phyloP scores from a whole-genome alignment of 2,329 filamentous ascomycete species.

The Scytalidium sp. region DNA sequence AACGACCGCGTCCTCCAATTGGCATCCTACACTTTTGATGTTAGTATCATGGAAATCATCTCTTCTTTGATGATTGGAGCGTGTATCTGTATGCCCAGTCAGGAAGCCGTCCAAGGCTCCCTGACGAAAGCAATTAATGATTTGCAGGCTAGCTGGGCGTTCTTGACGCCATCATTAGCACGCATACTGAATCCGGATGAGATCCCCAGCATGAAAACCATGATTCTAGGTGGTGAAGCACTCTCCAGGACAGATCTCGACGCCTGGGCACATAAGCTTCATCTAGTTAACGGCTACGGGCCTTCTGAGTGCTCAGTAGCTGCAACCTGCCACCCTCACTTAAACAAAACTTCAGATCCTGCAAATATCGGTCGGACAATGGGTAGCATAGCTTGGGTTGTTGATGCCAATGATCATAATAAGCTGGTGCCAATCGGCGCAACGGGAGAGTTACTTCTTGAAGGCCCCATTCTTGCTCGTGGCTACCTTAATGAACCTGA shows the following conservation, averaged over 20 bases:
- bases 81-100: slow-evolving; percentile 8
- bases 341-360: slow-evolving; percentile 4
- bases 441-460: slow-evolving; percentile 17
- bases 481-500: slow-evolving; percentile 17
- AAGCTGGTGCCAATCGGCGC: slow-evolving; percentile 12
- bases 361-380: slow-evolving; percentile 8
- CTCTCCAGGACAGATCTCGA: neutral
- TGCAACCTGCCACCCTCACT: slow-evolving; percentile 4
- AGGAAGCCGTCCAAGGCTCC: slow-evolving; percentile 5
- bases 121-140: slow-evolving; percentile 5
- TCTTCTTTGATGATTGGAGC: slow-evolving; percentile 8
- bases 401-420: slow-evolving; percentile 10
- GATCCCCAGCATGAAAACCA: slow-evolving; percentile 1
- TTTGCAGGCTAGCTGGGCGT: slow-evolving; percentile 1
- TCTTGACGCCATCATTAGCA: slow-evolving; percentile 8
- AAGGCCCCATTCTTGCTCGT: slow-evolving; percentile 15
- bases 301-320: slow-evolving; percentile 60
- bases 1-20: slow-evolving; percentile 7
- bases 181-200: neutral
- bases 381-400: slow-evolving; percentile 11
- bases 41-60: slow-evolving; percentile 11
- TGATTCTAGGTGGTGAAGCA: slow-evolving; percentile 57
- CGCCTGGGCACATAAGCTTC: slow-evolving; percentile 31
- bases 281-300: slow-evolving; percentile 57
- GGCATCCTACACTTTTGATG: slow-evolving; percentile 13